Conservation (phyloP, 805 yeast species). For the Danielia reshetovae region DNA sequence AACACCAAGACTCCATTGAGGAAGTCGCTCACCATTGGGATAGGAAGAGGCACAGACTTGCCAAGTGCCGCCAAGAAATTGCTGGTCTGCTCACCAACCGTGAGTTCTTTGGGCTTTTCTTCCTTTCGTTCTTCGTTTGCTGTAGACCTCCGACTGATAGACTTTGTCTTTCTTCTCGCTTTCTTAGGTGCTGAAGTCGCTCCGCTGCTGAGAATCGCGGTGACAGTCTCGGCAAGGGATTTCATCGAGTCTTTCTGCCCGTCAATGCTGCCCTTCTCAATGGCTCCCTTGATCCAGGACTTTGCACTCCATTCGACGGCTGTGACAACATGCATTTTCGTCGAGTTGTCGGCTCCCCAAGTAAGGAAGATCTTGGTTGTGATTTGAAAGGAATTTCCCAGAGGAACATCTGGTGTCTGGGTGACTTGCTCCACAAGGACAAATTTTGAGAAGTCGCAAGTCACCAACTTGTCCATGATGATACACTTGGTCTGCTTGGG, state of each 20-base stretch:
- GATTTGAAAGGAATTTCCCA: conserved; percentile 77
- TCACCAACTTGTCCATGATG: conserved; percentile 55
- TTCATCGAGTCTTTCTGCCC: conserved; percentile 59
- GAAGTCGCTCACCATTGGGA: conserved; percentile 8
- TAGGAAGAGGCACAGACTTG: conserved; percentile 7
- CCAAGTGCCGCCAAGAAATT: conserved; percentile 12
- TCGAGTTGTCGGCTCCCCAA: conserved; percentile 68
- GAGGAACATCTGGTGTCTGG: conserved; percentile 93
- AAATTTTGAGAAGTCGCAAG: conserved; percentile 49
- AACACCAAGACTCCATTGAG: conserved; percentile 9
- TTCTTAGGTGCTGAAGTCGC: conserved; percentile 7
- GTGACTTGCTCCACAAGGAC: conserved; percentile 62
- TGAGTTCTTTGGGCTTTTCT: conserved; percentile 1
- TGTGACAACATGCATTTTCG: conserved; percentile 58
- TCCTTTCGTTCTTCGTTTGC: not conserved
- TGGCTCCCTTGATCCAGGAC: conserved; percentile 87
- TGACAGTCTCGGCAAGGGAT: conserved; percentile 9
- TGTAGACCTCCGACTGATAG: conserved; percentile 1
- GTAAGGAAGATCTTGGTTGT: conserved; percentile 65
- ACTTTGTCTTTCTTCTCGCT: conserved; percentile 11
- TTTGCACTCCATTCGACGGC: conserved; percentile 85
- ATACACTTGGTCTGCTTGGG: conserved; percentile 84
- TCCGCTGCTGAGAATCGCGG: conserved; percentile 7
- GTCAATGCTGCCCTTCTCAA: conserved; percentile 76
- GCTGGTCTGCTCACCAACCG: conserved; percentile 4